Conservation (phyloP, 805 yeast species). For the Metschnikowia matae region DNA sequence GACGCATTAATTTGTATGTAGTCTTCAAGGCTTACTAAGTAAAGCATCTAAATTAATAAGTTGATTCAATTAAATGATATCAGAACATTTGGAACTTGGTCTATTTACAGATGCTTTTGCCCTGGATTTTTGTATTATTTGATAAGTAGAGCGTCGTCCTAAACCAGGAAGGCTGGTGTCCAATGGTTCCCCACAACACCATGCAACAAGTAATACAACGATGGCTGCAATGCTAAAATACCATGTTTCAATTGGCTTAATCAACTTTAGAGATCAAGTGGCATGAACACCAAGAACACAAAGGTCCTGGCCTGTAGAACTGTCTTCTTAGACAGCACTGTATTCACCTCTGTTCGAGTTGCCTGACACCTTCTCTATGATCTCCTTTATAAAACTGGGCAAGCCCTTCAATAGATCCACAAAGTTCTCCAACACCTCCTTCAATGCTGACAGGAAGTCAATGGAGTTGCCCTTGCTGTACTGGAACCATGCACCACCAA, state of each 20-base stretch:
- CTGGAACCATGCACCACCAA: conserved; percentile 72
- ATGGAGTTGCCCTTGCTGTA: conserved; percentile 66
- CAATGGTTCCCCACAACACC: not conserved
- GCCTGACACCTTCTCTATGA: conserved; percentile 62
- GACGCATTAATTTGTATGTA: conserved; percentile 1
- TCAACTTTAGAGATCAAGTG: not conserved
- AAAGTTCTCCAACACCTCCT: conserved; percentile 67
- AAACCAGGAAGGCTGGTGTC: not conserved
- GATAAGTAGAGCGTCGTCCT: not conserved
- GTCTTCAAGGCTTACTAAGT: not conserved
- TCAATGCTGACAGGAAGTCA: conserved; percentile 68
- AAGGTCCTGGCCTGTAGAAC: not conserved
- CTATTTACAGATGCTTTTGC: too few relatives aligned
- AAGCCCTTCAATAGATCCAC: conserved; percentile 53
- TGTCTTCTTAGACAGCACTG: conserved; percentile 65
- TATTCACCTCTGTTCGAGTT: conserved; percentile 77
- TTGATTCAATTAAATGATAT: too few relatives aligned
- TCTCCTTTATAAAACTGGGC: conserved; percentile 66
- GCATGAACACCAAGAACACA: not conserved
- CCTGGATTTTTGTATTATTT: not conserved
- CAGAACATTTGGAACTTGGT: too few relatives aligned
- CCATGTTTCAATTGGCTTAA: not conserved
- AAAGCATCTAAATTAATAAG: not conserved
- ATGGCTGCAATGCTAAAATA: not conserved
- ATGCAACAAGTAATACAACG: not conserved